Conservation (phyloP, 257 asterid genomes). For the Solanum etuberosum region DNA sequence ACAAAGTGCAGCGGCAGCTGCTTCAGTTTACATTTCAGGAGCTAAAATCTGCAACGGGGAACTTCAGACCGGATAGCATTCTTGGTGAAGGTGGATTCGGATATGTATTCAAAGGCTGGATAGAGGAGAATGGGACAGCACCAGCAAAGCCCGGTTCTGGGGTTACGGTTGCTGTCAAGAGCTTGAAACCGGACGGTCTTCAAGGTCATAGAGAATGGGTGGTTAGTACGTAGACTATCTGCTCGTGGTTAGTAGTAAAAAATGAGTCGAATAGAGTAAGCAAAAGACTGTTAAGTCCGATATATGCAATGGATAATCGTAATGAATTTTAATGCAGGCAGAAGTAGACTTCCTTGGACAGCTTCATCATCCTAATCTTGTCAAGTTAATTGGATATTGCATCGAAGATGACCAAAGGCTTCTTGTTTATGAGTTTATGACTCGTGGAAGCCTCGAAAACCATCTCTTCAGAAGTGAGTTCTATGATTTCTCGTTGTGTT, state of each 20-base stretch:
- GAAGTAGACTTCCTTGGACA: conserved; percentile 94
- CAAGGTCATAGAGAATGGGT: conserved; percentile 99
- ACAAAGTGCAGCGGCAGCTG: conserved; percentile 42
- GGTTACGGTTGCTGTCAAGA: conserved; percentile 87
- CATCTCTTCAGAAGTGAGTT: conserved; percentile 89
- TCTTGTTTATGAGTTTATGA: conserved; percentile 90
- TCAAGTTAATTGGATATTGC: conserved; percentile 83
- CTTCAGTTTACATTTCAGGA: conserved; percentile 72
- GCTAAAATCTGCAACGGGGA: conserved; percentile 85
- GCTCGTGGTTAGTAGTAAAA: conserved; percentile 9
- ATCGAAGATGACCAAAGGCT: conserved; percentile 91
- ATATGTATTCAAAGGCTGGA: conserved; percentile 94
- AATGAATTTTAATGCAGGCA: conserved; percentile 50
- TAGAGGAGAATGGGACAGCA: conserved; percentile 86
- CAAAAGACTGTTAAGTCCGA: neutral
- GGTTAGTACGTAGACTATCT: conserved; percentile 50
- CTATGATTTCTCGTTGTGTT: neutral
- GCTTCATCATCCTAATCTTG: conserved; percentile 90
- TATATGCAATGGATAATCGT: neutral
- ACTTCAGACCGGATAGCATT: conserved; percentile 88
- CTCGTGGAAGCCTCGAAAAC: conserved; percentile 95
- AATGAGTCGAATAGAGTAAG: conserved; percentile 6
- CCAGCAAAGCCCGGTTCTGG: conserved; percentile 97
- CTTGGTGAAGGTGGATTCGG: conserved; percentile 99
- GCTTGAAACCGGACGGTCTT: conserved; percentile 80